Base-by-base conservation (phyloP, 495 filamentous ascomycete species). In the Chaetomidium leptoderma region DNA sequence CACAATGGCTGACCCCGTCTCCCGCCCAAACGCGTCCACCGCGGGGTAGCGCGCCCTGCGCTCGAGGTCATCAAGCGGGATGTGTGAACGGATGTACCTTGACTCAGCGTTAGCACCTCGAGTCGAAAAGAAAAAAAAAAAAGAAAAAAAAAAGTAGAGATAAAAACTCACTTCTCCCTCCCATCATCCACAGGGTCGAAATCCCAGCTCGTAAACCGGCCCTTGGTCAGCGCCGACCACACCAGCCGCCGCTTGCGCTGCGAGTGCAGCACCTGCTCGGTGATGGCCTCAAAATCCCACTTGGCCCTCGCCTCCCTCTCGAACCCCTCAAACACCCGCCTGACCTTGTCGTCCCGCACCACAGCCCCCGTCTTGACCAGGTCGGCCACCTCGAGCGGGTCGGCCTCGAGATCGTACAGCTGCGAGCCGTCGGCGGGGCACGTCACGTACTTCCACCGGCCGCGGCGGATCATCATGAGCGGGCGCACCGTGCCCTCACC, bases 401-500 rank as follows among this genome's bases (percentile, higher is more conserved):
- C 91, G 17, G 69, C 66, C 36, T 74, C 75, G 11, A 95, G 74
- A 66, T 96, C 82, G 74, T 80, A 96, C 16, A 96, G 81, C 77
- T 90, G 86, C 10, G 86, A 81, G 4, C 86, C 85, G 67, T 96
- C 91, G 16, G 86, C 84, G 7, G 87, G 81, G 55, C 88, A 95
- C 59, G 84, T 87, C 58, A 89, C 79, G 59, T 88, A 92, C 73
- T 96, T 96, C 86, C 86, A 93, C 43, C 74, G 74, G 11, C 89
- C 90, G 43, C 87, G 84, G 30, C 83, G 81, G 66, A 96, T 95
- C 90, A 96, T 96, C 74, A 93, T 86, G n/a, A 92, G 76, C 0
- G 90, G 90, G 6, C 86, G 83, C 57, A 92, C 79, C 3, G 90
- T 93, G 43, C 90, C 90, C 72, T 96, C 90, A 19, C 87, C 90